Base-by-base conservation (phyloP, 2,329 filamentous ascomycete genomes). In the Ciborinia camelliae region DNA sequence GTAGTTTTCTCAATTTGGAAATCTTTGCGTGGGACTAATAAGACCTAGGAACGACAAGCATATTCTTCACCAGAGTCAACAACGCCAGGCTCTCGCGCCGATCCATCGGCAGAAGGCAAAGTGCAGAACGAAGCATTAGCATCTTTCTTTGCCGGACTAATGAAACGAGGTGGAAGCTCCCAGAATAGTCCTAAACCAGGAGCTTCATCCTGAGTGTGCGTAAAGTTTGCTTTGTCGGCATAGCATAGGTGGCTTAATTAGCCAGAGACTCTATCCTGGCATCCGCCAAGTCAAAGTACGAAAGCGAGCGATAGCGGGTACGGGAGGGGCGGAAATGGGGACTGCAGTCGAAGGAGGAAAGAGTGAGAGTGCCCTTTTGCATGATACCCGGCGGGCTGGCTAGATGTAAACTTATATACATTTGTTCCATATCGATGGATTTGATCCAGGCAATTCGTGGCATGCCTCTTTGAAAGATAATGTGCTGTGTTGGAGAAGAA, bases 91-190 rank as follows among this genome's bases (percentile, higher is more conserved):
- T 32, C 65, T 50, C 64, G 67, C 54, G 55, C 70, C 39, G 55
- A 59, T 26, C 71, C 76, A 28, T 65, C 73, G 3, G 65, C 75
- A 26, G 72, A 78, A 54, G 79, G 78, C 23, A 84, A 84, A 73
- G 77, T 78, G n/a, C 82, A 86, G 67, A 83, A 85, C 58, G 84
- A 87, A 74, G 81, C 81, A 39, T 74, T 88, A 65, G 83, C 83
- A 58, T 82, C 80, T 65, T 87, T 87, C 74, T 87, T 88, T 71
- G 81, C 81, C 15, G 81, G 81, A 14, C 76, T 87, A 53, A 81
- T 86, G 74, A 85, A 84, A 72, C 84, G 82, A 68, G 75, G 76
- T 35, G 77, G 76, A 2, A 70, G 69, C 10, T 69, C 71, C 15
- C 54, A 70, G 9, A 72, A 63, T 57, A 74, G 68, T 63, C 74